Percentiles rank a stretch among this genome's conserved stretches.
These are phyloP conservation scores for Neophaeococcomyces mojaviensis DNA, from an alignment of 2,329 filamentous ascomycete genomes.

Conservation along the genomic window DNA sequence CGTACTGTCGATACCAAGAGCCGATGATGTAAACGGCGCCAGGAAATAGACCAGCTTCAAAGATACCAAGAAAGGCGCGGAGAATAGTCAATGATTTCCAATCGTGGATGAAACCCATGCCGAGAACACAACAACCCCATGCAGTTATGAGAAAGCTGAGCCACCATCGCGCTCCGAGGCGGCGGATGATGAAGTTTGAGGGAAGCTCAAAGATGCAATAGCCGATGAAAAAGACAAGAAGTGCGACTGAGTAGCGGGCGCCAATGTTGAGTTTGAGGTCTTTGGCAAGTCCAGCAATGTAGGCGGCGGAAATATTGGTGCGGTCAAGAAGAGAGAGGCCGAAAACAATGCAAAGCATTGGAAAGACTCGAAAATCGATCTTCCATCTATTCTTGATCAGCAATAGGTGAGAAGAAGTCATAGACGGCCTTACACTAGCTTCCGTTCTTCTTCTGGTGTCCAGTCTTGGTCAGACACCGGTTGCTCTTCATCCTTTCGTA, in stretches of 20 bases:
- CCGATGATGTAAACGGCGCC: slow-evolving; percentile 23
- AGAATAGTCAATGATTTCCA: slow-evolving; percentile 23
- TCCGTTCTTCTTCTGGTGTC: slow-evolving; percentile 8
- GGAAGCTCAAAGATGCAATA: slow-evolving; percentile 66
- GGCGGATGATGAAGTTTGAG: slow-evolving; percentile 59
- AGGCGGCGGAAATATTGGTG: slow-evolving; percentile 66
- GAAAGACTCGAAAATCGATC: slow-evolving; percentile 12
- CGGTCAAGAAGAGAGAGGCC: slow-evolving; percentile 65
- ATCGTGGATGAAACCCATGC: slow-evolving; percentile 24
- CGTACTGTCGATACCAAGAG: slow-evolving; percentile 17
- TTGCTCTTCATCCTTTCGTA: slow-evolving; percentile 8
- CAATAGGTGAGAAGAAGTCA: neutral
- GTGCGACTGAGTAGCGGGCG: slow-evolving; percentile 43
- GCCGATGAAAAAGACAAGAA: slow-evolving; percentile 65
- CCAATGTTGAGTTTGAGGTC: slow-evolving; percentile 26
- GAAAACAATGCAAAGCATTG: slow-evolving; percentile 13
- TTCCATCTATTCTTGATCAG: slow-evolving; percentile 6
- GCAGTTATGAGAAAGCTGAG: slow-evolving; percentile 27
- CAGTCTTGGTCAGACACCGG: neutral
- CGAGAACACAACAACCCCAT: slow-evolving; percentile 37
- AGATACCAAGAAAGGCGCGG: slow-evolving; percentile 48
- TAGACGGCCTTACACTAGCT: slow-evolving; percentile 5
- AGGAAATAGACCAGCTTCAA: slow-evolving; percentile 63
- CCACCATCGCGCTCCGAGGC: slow-evolving; percentile 44
- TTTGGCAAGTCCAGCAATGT: slow-evolving; percentile 52